A percentile compares a stretch with the other conserved stretches of the same genome.
Evolutionary conservation across 2,329 filamentous ascomycete species (phyloP).

Genomic region (Pseudocercospora eumusae): DNA sequence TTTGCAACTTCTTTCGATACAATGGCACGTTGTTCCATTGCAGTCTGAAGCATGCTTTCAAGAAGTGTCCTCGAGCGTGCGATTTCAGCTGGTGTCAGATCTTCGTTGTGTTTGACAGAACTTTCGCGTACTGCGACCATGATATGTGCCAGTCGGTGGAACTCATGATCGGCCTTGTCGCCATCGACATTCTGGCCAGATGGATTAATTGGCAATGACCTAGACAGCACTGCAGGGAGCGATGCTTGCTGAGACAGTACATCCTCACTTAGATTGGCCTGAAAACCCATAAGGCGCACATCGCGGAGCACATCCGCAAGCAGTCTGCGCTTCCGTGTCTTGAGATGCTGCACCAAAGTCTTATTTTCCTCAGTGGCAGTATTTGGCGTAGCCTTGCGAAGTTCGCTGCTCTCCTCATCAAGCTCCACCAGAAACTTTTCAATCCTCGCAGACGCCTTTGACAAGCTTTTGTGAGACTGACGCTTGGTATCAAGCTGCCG

Average conservation of each 20-base stretch:
- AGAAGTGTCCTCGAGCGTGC: constrained; percentile 77
- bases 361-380: constrained; percentile 87
- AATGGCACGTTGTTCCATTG: constrained; percentile 25
- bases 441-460: constrained; percentile 15
- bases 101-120: constrained; percentile 74
- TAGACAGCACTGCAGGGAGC: constrained; percentile 68
- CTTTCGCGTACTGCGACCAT: constrained; percentile 67
- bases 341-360: constrained; percentile 79
- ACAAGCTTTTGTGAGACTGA: background rate
- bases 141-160: constrained; percentile 76
- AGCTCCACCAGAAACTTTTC: constrained; percentile 51
- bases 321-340: constrained; percentile 83
- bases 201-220: constrained; percentile 40
- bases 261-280: constrained; percentile 74
- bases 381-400: constrained; percentile 80
- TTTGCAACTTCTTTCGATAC: constrained; percentile 14
- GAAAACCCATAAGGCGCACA: constrained; percentile 85
- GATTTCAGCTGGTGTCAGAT: constrained; percentile 79
- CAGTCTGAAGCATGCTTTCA: constrained; percentile 73
- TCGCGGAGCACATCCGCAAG: constrained; percentile 85
- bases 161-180: constrained; percentile 64
- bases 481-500: background rate
- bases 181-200: background rate
- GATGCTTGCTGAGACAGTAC: constrained; percentile 73
- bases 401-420: constrained; percentile 66